Base-by-base conservation (phyloP, 371 early-diverging fungal species). In the Circinella minor region DNA sequence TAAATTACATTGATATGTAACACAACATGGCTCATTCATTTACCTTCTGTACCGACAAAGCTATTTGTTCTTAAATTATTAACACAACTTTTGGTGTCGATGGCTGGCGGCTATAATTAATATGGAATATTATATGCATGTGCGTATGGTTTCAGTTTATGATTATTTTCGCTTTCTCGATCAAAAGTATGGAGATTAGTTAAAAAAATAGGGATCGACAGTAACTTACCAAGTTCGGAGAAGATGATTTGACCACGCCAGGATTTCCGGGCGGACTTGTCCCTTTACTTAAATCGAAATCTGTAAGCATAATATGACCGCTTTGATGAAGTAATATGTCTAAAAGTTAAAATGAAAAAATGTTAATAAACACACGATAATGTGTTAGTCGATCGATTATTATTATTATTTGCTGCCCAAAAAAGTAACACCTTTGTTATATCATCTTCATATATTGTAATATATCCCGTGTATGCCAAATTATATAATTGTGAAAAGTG, bases 251-350 rank as follows among this genome's bases (percentile, higher is more conserved):
- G 47, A 95, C 88, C 6, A 97, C 86, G 6, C 85, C 81, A 3
- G 97, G 96, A 39, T 86, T 81, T 18, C 92, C 91, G 5, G 93
- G 90, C 60, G 91, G 91, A 57, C 76, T 80, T 3, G 96, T 90
- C 65, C 94, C 94, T 83, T 96, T 97, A 37, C 96, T 94, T 37
- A 98, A 86, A 84, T 97, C 98, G 84, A 97, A 97, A 79, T 98
- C 98, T 17, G 98, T 93, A 75, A 97, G 84, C 96, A 96, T 97
- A 70, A 97, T 96, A 81, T 98, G 98, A 20, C 98, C 98, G 54
- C 92, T 93, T 71, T 92, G 90, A 81, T 97, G 97, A 61, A 98
- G 77, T 60, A 98, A 85, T 64, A 97, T 97, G 72, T 98, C 93
- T 93, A 74, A 39, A 20, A 57, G 9, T 8, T 54, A 54, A 54